Conservation (phyloP, 2,329 filamentous ascomycete genomes). For the Bipolaris gigantea region DNA sequence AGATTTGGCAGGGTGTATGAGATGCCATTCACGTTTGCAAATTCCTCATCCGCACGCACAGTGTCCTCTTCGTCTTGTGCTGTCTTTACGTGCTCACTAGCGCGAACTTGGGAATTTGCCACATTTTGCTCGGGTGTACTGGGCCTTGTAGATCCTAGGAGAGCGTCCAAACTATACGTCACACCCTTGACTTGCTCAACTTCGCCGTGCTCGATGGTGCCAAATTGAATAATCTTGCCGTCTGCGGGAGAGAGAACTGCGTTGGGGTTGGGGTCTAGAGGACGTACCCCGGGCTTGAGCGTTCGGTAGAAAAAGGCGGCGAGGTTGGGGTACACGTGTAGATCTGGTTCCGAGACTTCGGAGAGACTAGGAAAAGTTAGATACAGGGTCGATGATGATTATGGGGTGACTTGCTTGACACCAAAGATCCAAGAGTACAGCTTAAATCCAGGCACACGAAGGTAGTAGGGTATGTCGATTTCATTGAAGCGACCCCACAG, state of each 20-base stretch:
- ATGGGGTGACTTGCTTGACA: constrained; percentile 60
- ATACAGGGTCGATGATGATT: constrained; percentile 43
- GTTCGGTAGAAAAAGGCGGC: constrained; percentile 97
- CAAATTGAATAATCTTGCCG: constrained; percentile 88
- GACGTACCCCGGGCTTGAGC: constrained; percentile 83
- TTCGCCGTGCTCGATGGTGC: constrained; percentile 86
- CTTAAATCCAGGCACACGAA: constrained; percentile 87
- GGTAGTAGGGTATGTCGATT: constrained; percentile 80
- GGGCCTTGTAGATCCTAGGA: constrained; percentile 64
- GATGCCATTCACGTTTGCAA: constrained; percentile 91
- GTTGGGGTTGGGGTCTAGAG: constrained; percentile 77
- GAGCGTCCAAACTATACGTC: constrained; percentile 92
- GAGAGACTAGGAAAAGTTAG: constrained; percentile 60
- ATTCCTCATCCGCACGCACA: constrained; percentile 83
- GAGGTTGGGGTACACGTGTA: constrained; percentile 88
- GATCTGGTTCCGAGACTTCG: constrained; percentile 84
- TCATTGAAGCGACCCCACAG: constrained; percentile 93
- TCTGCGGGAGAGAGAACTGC: constrained; percentile 87
- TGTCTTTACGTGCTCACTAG: constrained; percentile 37
- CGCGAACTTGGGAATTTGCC: constrained; percentile 23
- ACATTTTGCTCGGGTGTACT: constrained; percentile 49
- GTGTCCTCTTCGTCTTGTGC: constrained; percentile 59
- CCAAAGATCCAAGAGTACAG: constrained; percentile 89
- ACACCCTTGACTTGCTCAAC: constrained; percentile 99
- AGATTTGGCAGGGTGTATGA: constrained; percentile 89